phyloP scores from a whole-genome alignment of 345 rosid genomes.

The Arabidopsis thaliana region TAIR10.1 NC_003075.7:14321001-14321500 shows the following conservation, averaged over 20 bases:
- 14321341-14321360: constrained; percentile 35
- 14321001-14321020: constrained; percentile 20
- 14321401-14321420: constrained; percentile 34
- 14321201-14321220: constrained; percentile 67
- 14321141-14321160: constrained; percentile 84
- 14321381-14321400: constrained; percentile 24
- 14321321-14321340: constrained; percentile 22
- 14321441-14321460: constrained; percentile 37
- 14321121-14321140: constrained; percentile 90
- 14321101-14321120: constrained; percentile 84
- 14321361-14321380: constrained; percentile 11
- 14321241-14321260: constrained; percentile 88
- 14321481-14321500: no score
- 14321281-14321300: constrained; percentile 72
- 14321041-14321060: constrained; percentile 70
- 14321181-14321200: constrained; percentile 83
- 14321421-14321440: constrained; percentile 32
- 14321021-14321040: constrained; percentile 59
- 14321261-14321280: constrained; percentile 84
- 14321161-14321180: constrained; percentile 85
- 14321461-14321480: constrained; percentile 17
- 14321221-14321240: constrained; percentile 85
- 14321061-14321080: constrained; percentile 64
- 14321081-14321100: constrained; percentile 89
- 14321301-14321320: constrained; percentile 59